These are phyloP conservation scores for Globisporangium heterothallicum DNA, from an alignment of 352 stramenopile genomes.

Conservation along the genomic window DNA sequence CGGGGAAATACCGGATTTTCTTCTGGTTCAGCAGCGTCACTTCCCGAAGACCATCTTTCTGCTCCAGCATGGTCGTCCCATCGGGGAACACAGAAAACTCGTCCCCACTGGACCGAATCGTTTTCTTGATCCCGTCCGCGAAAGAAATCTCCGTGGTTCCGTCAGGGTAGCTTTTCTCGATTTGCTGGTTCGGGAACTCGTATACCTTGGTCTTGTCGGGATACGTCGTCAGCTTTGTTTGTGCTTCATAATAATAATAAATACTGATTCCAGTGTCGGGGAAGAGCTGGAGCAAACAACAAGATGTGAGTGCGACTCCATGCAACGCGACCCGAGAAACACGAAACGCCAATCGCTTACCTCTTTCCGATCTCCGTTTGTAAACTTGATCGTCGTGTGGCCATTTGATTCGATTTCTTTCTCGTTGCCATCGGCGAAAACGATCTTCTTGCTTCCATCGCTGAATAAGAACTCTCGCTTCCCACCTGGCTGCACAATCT, in stretches of 20 bases:
- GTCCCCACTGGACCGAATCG: conserved; percentile 63
- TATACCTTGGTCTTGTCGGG: conserved; percentile 93
- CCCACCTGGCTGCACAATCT: conserved; percentile 49
- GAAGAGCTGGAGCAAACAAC: conserved; percentile 29
- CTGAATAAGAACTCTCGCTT: conserved; percentile 56
- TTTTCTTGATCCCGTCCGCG: conserved; percentile 92
- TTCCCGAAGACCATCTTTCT: conserved; percentile 59
- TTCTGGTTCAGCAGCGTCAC: conserved; percentile 74
- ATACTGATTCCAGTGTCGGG: conserved; percentile 84
- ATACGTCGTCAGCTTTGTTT: conserved; percentile 93
- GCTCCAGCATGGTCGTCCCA: conserved; percentile 78
- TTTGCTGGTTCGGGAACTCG: conserved; percentile 94
- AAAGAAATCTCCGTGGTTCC: conserved; percentile 94
- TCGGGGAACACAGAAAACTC: conserved; percentile 82
- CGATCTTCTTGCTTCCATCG: conserved; percentile 65
- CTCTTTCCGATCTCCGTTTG: conserved; percentile 96
- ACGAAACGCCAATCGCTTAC: conserved; percentile 12
- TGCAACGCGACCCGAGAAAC: neutral
- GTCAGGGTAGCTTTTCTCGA: conserved; percentile 91
- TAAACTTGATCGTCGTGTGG: conserved; percentile 87
- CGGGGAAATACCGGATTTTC: conserved; percentile 66
- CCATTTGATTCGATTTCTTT: conserved; percentile 91
- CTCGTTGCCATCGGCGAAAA: conserved; percentile 90
- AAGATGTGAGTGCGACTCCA: conserved; percentile 3
- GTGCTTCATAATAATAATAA: conserved; percentile 92